These are phyloP conservation scores for Haplosporangium gracile DNA, from an alignment of 192 early-diverging fungal species.

Conservation along the genomic window DNA sequence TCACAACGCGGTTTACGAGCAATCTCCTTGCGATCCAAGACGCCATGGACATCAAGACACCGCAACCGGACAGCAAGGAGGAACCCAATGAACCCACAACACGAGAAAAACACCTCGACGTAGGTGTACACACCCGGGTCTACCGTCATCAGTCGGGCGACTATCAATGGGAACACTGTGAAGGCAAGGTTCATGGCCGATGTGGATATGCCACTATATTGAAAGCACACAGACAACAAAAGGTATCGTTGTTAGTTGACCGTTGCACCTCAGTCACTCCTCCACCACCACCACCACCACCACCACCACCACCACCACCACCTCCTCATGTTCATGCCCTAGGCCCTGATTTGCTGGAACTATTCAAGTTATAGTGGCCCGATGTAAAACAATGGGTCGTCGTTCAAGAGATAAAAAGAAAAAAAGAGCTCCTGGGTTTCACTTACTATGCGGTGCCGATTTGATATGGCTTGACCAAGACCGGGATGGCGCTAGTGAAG, in stretches of 20 bases:
- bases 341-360: neutral
- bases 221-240: neutral
- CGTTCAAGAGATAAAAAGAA: neutral
- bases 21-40: constrained; percentile 38
- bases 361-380: neutral
- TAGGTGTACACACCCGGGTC: constrained; percentile 37
- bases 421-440: neutral
- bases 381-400: neutral
- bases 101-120: constrained; percentile 51
- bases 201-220: constrained; percentile 35
- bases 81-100: constrained; percentile 43
- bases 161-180: constrained; percentile 47
- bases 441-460: constrained; percentile 53
- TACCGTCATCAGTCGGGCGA: constrained; percentile 45
- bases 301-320: neutral
- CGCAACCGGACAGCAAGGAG: constrained; percentile 35
- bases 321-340: neutral
- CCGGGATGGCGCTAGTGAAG: constrained; percentile 73
- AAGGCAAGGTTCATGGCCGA: constrained; percentile 55
- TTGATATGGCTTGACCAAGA: constrained; percentile 64
- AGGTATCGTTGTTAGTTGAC: neutral
- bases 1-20: constrained; percentile 6
- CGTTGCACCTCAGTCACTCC: too few relatives aligned
- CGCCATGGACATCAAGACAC: constrained; percentile 31
- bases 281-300: neutral